These are phyloP conservation scores for Fusarium drepaniforme DNA, from an alignment of 2,329 filamentous ascomycete species.

Conservation along the genomic window DNA sequence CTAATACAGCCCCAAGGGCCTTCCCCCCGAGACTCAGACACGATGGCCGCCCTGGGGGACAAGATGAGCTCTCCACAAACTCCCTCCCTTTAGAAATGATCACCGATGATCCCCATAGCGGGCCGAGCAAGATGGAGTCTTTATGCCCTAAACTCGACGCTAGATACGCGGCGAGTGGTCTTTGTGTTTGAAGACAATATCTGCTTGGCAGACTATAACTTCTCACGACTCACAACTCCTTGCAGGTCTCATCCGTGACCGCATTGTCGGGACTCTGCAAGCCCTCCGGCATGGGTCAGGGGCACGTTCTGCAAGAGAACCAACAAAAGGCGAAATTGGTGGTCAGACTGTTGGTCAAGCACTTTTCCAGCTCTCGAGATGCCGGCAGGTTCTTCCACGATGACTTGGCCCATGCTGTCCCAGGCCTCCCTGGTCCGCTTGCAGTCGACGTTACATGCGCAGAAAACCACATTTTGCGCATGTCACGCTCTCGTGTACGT, in stretches of 20 bases:
- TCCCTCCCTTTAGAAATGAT: neutral
- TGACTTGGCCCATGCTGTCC: neutral
- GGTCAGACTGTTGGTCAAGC: slow-evolving; percentile 6
- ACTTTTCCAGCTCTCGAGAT: neutral
- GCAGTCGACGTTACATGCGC: neutral
- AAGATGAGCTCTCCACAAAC: slow-evolving; percentile 8
- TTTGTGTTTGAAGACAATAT: neutral
- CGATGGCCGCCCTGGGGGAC: neutral
- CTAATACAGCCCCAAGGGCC: neutral
- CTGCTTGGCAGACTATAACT: neutral
- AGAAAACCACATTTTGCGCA: neutral
- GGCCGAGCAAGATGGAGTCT: neutral
- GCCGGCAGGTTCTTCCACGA: neutral
- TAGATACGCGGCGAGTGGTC: neutral
- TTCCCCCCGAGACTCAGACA: neutral
- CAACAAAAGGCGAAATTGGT: slow-evolving; percentile 8
- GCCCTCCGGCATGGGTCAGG: slow-evolving; percentile 1
- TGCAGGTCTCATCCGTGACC: neutral
- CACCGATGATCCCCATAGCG: slow-evolving; percentile 7
- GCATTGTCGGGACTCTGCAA: neutral
- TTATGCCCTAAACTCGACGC: neutral
- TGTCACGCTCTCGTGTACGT: neutral
- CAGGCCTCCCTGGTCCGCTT: neutral
- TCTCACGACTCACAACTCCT: neutral
- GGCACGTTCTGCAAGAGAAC: neutral